Evolutionary conservation across 2,329 filamentous ascomycete species (phyloP), one percentile per base, ranked within the genome.

Genomic region (Neurospora crassa): DNA sequence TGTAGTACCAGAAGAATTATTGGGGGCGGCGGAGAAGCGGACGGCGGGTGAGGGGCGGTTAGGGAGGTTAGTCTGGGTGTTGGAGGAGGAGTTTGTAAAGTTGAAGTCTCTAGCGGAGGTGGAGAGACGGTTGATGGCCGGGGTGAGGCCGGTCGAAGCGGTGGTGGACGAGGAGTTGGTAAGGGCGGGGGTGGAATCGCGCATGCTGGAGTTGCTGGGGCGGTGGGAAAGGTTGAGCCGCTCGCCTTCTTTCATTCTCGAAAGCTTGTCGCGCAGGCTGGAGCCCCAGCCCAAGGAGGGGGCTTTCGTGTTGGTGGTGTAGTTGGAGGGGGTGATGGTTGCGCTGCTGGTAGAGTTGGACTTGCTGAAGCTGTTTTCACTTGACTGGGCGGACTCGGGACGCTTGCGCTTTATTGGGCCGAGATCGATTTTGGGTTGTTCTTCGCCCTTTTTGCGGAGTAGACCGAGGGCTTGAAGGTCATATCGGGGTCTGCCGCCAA

Each of bases 341-440:
- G 29, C 53, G 53, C 14, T 18, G 29, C 53, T 63, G 53, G 53
- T 37, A 16, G 53, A 63, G 53, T 63, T 63, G 53, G 53, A 63
- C 11, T 63, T 63, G 29, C 53, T 63, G 16, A 63, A 63, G 16
- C 24, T 34, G 53, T 34, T 63, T 34, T 63, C 53, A 63, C 75
- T 78, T 11, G 81, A 82, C 59, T 82, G 79, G 7, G 84, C 82
- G 75, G 84, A 85, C 71, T 85, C 83, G 10, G 85, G 81, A 71
- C 89, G 84, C 79, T 91, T 91, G 68, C 89, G 84, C 80, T 91
- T 91, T 71, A 87, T 79, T 40, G 88, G 87, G 73, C 87, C 87
- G 20, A 90, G 83, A 71, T 86, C 84, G 68, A 90, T 83, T 71
- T 84, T 81, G 5, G 81, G 79, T 40, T 82, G 81, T 70, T 78